Conservation (phyloP, 192 early-diverging fungal species). For the Phycomyces blakesleeanus region DNA sequence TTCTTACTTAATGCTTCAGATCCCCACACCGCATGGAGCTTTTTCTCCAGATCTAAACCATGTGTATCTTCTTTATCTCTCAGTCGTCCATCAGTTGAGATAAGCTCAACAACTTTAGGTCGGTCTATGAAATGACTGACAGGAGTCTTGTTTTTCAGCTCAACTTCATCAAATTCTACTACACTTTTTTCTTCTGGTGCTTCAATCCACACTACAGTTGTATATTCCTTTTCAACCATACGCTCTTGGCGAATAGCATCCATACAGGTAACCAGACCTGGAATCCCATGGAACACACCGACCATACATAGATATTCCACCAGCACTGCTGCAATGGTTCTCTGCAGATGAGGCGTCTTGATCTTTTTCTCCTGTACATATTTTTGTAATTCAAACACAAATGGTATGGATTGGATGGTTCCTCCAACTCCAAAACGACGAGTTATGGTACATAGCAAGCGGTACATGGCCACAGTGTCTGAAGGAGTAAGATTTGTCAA, state of each 20-base stretch:
- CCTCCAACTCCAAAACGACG: conserved; percentile 16
- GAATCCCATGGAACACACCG: conserved; percentile 10
- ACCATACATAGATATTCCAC: conserved; percentile 13
- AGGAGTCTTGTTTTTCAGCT: background rate
- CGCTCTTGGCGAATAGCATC: background rate
- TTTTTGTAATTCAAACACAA: conserved; percentile 26
- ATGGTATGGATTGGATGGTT: conserved; percentile 20
- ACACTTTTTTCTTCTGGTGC: too few relatives aligned
- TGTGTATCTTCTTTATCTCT: conserved; percentile 24
- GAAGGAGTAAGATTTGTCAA: conserved; percentile 2
- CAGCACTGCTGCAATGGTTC: conserved; percentile 6
- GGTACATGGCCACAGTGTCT: conserved; percentile 5
- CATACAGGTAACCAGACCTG: conserved; percentile 7
- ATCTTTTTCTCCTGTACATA: conserved; percentile 2
- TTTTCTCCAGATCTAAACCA: conserved; percentile 27
- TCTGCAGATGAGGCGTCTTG: background rate
- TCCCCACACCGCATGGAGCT: conserved; percentile 29
- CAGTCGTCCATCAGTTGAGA: conserved; percentile 19
- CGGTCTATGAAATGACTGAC: conserved; percentile 10
- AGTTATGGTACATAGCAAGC: conserved; percentile 9
- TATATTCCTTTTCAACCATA: background rate
- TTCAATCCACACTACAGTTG: background rate
- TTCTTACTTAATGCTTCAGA: conserved; percentile 19
- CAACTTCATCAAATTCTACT: background rate
- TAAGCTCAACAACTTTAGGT: conserved; percentile 13